Percentiles rank a stretch among this genome's conserved stretches.
Evolutionary conservation across 2,329 filamentous ascomycete species (phyloP).

Genomic region (Neofusicoccum cordaticola): DNA sequence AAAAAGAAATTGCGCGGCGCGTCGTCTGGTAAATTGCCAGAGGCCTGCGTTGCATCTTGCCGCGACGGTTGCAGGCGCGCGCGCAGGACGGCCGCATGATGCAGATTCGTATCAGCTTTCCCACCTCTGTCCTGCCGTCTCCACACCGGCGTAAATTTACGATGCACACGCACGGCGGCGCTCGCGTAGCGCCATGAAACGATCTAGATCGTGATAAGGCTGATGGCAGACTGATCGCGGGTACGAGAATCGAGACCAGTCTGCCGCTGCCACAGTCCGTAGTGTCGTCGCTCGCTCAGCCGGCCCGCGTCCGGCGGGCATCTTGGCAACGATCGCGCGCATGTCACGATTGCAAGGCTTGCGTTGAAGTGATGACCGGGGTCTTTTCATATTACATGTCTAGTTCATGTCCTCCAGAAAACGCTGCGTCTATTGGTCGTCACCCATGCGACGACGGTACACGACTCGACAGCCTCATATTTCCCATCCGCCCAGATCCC

Average conservation of each 20-base stretch:
- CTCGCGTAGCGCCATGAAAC: background rate
- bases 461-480: background rate
- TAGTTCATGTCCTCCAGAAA: background rate
- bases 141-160: background rate
- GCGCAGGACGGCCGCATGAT: background rate
- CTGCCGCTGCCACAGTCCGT: background rate
- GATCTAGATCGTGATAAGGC: constrained; percentile 11
- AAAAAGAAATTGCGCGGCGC: background rate
- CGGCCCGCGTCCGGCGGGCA: background rate
- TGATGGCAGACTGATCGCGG: background rate
- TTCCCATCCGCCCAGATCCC: background rate
- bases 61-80: background rate
- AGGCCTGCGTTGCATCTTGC: background rate
- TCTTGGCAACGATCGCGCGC: background rate
- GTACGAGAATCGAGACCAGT: constrained; percentile 6
- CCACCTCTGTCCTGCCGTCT: background rate
- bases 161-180: background rate
- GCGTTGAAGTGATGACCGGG: background rate
- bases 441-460: background rate
- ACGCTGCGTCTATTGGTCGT: background rate
- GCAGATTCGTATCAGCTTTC: background rate
- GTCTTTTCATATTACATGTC: constrained; percentile 6
- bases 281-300: background rate
- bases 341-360: background rate
- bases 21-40: background rate